phyloP scores from a whole-genome alignment of 306 rosid species.

The Arachis hypogaea region DNA sequence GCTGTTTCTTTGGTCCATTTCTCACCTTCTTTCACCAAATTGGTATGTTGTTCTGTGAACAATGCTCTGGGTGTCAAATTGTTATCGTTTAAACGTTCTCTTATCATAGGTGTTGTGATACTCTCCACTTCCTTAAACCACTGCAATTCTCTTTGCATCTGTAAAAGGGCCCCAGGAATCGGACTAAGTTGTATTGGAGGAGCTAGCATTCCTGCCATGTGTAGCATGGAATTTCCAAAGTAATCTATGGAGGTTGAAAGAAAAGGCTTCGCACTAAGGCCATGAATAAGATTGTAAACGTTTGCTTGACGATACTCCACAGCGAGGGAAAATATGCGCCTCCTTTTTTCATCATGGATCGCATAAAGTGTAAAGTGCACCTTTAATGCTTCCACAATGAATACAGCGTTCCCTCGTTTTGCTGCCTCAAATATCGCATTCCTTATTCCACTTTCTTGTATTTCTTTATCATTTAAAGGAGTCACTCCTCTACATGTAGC shows the following conservation, averaged over 20 bases:
- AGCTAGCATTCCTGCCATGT: conserved; percentile 14
- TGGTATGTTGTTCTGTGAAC: too few species aligned
- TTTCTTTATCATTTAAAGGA: background rate
- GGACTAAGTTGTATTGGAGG: background rate
- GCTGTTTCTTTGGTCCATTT: too few species aligned
- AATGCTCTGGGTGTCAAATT: too few species aligned
- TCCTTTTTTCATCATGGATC: background rate
- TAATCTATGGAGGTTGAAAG: background rate
- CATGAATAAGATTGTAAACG: background rate
- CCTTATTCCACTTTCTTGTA: background rate
- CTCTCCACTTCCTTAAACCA: conserved; percentile 14
- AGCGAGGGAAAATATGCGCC: background rate
- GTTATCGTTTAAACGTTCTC: too few species aligned
- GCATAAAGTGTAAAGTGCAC: background rate
- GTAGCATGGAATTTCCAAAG: background rate
- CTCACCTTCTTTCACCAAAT: too few species aligned
- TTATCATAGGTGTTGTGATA: too few species aligned
- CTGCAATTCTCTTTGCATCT: conserved; percentile 24
- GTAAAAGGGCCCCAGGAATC: background rate
- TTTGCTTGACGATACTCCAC: background rate
- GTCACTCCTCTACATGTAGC: background rate
- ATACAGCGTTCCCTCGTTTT: background rate
- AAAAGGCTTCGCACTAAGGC: background rate
- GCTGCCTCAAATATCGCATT: background rate
- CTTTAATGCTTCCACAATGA: background rate